Evolutionary conservation across 148 eudicot species (phyloP), one percentile per base, ranked within the genome.

Genomic region (Rhododendron kiyosumense): DNA sequence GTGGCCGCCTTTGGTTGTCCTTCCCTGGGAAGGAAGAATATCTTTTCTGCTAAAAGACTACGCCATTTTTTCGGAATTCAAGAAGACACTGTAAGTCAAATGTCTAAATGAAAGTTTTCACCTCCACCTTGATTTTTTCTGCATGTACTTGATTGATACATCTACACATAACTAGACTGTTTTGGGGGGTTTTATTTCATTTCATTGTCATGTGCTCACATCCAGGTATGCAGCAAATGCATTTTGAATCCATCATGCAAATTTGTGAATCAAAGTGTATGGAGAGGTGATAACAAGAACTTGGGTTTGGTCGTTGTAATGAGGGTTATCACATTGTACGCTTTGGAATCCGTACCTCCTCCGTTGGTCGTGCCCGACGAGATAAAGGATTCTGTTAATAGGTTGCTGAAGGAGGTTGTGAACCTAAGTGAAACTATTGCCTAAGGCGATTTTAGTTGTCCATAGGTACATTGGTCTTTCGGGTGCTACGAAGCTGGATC

Each of bases 181-280:
- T 36, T 24, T 12, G 34, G 49, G 30, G 30, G 17, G n/a, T 54
- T 15, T 57, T 28, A 14, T 18, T 26, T 52, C 32, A 57, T 45
- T 43, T 17, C 48, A 28, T 0, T 20, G 3, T 69, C 22, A 12
- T 22, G 24, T 83, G 65, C 41, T 51, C 74, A 1, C 85, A 76
- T 85, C 22, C 91, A 95, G 98, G 96, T 95, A 86, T 95, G 98
- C 89, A 71, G 86, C 77, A 89, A 77, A 84, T 95, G 98, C 84
- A 74, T 67, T 76, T 69, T 95, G 59, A 93, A 86, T 86, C 71
- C 81, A 24, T 91, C 95, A 14, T 95, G 98, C 91, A 93, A 90
- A 91, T 90, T 83, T 85, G 89, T 82, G 49, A 91, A 94, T 85
- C 92, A 91, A 79, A 86, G 85, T 54, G 78, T 85, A 17, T 84